A percentile compares a stretch with the other conserved stretches of the same genome.
Conservation (phyloP, 1,139 yeast genomes). For the Saccharomyces hybrid region DNA sequence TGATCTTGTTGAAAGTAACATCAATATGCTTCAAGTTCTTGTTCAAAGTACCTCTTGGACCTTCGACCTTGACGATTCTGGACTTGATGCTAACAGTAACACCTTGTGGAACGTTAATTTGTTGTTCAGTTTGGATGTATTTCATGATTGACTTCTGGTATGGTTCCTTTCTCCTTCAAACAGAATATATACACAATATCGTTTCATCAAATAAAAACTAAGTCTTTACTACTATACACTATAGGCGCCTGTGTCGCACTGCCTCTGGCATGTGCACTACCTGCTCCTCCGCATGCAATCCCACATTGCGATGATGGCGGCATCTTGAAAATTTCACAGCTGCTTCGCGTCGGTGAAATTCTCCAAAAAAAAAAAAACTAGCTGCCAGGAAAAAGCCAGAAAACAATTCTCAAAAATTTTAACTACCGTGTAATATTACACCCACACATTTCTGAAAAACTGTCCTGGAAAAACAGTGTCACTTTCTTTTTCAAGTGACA, state of each 20-base stretch:
- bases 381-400: not conserved
- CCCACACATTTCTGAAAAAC: not conserved
- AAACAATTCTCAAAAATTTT: not conserved
- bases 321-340: not conserved
- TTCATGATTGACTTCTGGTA: constrained; percentile 48
- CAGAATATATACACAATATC: not conserved
- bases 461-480: not conserved
- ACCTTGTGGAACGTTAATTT: constrained; percentile 87
- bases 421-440: not conserved
- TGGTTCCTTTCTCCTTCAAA: not conserved
- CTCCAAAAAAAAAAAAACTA: constrained; percentile 3
- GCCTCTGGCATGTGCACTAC: constrained; percentile 50
- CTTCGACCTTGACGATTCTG: constrained; percentile 83
- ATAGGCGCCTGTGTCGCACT: constrained; percentile 34
- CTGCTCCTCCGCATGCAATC: constrained; percentile 47
- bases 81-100: constrained; percentile 88
- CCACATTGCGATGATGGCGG: not conserved
- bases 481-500: too few species aligned
- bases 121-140: constrained; percentile 92
- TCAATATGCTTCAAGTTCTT: constrained; percentile 93
- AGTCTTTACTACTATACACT: not conserved
- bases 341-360: not conserved
- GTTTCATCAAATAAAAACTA: not conserved
- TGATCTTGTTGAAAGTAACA: constrained; percentile 79
- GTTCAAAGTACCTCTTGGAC: constrained; percentile 95